Evolutionary conservation across 1,284 basidiomycete genomes (phyloP), one percentile per base, ranked within the genome.

Genomic region (Trichosporon sp.): DNA sequence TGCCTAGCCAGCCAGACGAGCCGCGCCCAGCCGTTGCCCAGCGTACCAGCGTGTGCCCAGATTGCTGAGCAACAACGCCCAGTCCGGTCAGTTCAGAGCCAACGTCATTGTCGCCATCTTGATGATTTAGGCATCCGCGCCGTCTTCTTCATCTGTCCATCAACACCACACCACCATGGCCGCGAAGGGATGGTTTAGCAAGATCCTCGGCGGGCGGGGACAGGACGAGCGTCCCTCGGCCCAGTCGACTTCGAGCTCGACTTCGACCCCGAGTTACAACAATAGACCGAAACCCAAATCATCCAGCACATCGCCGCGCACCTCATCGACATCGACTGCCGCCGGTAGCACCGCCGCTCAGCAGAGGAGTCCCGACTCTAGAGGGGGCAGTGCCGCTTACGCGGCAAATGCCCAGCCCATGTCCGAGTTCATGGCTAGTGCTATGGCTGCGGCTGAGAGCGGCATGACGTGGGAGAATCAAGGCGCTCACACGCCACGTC

Each of bases 401-500:
- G 56, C 19, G 11, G n/a, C n/a, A n/a, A 57, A 25, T n/a, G 52
- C 25, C 25, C 27, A 32, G 19, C 32, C 56, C 8, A 36, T 2
- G 25, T 65, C 63, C 32, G 62, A 61, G 54, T 68, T 68, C 31
- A 54, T 54, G 8, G 31, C 49, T 9, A 59, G 60, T 2, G 67
- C 67, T 9, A 25, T 57, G 19, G 67, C 62, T 10, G 67, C 67
- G 4, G 64, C 64, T 16, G 19, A 40, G 19, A 54, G 60, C 4
- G 62, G 61, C 34, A 59, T 54, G 40, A 56, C 33, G 32, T 29
- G 46, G 34, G 49, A 56, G 59, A 54, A 54, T 33, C 31, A n/a
- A 25, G n/a, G 49, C 49, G 49, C 25, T 4, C 49, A 27, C 49
- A 54, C 49, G 14, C 49, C 49, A 6, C 25, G 25, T 5, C 49